Base-by-base conservation (phyloP, 2,329 filamentous ascomycete genomes). In the Scytalidium lignicola region DNA sequence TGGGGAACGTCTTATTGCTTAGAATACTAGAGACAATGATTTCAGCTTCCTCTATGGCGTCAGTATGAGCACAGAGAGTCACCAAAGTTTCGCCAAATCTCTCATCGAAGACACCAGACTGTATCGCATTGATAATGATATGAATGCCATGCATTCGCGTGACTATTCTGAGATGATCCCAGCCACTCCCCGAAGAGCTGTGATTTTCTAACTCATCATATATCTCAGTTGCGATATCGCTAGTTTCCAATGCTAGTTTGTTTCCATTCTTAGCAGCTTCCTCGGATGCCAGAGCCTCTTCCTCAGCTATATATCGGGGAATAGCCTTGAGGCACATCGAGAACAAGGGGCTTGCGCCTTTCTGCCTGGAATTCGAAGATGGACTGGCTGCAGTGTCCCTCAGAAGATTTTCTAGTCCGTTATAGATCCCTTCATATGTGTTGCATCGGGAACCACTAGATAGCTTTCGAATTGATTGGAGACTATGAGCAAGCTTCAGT, bases 131-230 rank as follows among this genome's bases (percentile, higher is more conserved):
- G 46, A 59, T 63, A 21, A 79, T 53, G 2, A 74, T 65, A 23
- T 67, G 57, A 15, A 77, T 51, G 7, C 71, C 73, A 50, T 80
- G 74, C 15, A 74, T 69, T 41, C 74, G 67, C 13, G 74, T 70
- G 10, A 78, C 64, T 2, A 60, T 57, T 43, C 70, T 66, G 1
- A 80, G 65, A 50, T 73, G 68, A 47, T 60, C 70, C 72, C 75
- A 78, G 13, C 75, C 75, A 23, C 60, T 52, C 2, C 62, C 62
- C 1, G 59, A 57, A 18, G 66, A 62, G 7, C 73, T 72, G 2
- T 76, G 56, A 2, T 62, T 54, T 54, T 79, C 75, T 15, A 80
- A 56, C 15, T 78, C 70, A 41, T 70, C 66, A 53, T 79, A 80
- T 19, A 78, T 65, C 3, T 72, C 66, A 13, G 67, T 64, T 0